These are phyloP conservation scores for Pythium guiyangense DNA, from an alignment of 352 stramenopile species.

Conservation along the genomic window DNA sequence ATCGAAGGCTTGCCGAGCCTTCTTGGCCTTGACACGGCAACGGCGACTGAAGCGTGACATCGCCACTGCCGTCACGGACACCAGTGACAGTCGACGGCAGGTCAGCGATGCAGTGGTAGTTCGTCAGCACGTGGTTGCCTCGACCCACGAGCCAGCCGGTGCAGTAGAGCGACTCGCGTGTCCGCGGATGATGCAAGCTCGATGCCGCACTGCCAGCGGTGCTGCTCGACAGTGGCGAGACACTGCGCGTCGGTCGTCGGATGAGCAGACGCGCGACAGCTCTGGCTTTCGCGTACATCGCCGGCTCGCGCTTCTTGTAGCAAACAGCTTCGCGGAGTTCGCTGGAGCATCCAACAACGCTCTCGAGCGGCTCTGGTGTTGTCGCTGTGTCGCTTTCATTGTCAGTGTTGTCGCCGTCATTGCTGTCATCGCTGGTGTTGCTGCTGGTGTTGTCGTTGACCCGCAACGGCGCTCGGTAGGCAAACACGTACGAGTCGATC, in stretches of 20 bases:
- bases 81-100: constrained; percentile 3
- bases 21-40: no score
- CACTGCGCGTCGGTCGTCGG: no score
- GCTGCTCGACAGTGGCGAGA: no score
- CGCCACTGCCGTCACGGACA: neutral
- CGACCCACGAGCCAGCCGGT: no score
- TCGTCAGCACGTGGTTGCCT: constrained; percentile 64
- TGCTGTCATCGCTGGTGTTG: neutral
- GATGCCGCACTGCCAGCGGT: no score
- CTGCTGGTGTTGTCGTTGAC: neutral
- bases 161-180: no score
- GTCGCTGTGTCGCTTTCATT: neutral
- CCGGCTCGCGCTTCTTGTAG: constrained; percentile 38
- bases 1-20: no score
- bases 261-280: no score
- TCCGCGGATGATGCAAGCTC: no score
- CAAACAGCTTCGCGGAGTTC: constrained; percentile 58
- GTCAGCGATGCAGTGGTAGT: constrained; percentile 54
- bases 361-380: constrained; percentile 23
- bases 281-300: constrained; percentile 56
- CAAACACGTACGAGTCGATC: constrained; percentile 41
- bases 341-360: constrained; percentile 32
- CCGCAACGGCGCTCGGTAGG: constrained; percentile 1
- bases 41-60: neutral
- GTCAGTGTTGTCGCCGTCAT: constrained; percentile 3